Evolutionary conservation across 176 grass and related monocot species (phyloP).

Genomic region (Aegilops umbellulata): DNA sequence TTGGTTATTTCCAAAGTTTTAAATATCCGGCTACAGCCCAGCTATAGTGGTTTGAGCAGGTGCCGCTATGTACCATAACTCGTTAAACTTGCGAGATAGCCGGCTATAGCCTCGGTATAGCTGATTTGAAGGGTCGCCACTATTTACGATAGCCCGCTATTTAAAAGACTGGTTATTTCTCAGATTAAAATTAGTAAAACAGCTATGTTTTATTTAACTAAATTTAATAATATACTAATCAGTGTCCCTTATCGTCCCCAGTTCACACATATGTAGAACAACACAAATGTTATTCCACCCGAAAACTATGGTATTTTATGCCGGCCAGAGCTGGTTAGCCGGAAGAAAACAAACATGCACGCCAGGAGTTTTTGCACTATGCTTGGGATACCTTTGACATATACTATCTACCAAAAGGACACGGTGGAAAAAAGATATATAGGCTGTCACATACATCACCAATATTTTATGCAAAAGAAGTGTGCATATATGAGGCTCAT

Average conservation of each 20-base stretch:
- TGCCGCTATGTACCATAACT: too few relatives aligned
- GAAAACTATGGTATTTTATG: neutral
- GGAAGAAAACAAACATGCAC: neutral
- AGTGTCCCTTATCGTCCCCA: neutral
- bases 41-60: too few relatives aligned
- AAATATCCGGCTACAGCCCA: too few relatives aligned
- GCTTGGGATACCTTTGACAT: slow-evolving; percentile 25
- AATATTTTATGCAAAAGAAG: slow-evolving; percentile 46
- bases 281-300: neutral
- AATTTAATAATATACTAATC: too few relatives aligned
- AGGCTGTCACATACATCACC: neutral
- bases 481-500: slow-evolving; percentile 10
- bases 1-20: too few relatives aligned
- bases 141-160: too few relatives aligned
- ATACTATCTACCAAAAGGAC: neutral
- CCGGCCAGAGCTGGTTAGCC: neutral
- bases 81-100: too few relatives aligned
- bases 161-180: too few relatives aligned
- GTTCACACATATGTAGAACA: neutral
- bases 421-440: neutral
- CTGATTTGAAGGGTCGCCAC: too few relatives aligned
- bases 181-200: neutral
- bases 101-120: too few relatives aligned
- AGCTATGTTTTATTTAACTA: neutral
- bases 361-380: neutral